phyloP scores from a whole-genome alignment of 306 rosid genomes.

The Rosa chinensis region DNA sequence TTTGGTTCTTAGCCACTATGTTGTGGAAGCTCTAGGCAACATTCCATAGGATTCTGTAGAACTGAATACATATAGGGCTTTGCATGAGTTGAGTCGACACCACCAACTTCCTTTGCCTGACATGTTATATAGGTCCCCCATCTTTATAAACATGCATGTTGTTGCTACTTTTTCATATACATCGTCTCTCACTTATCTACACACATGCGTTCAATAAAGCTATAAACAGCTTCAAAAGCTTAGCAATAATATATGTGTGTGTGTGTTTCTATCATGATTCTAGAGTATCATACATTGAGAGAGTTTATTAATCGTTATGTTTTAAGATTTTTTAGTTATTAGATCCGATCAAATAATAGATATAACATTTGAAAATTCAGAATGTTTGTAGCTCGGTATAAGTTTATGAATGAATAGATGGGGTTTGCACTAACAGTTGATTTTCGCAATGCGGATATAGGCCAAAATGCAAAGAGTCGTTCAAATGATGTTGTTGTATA shows the following conservation, averaged over 20 bases:
- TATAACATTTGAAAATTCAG: no score
- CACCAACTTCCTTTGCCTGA: conserved; percentile 12
- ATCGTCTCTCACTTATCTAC: not conserved
- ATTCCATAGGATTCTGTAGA: conserved; percentile 19
- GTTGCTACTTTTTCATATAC: conserved; percentile 19
- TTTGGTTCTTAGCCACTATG: not conserved
- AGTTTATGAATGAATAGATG: no score
- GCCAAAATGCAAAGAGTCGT: not conserved
- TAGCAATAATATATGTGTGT: not conserved
- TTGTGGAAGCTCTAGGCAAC: not conserved
- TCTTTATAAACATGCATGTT: conserved; percentile 16
- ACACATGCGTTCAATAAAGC: conserved; percentile 20
- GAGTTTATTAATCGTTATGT: no score
- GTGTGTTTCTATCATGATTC: no score
- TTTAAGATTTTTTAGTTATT: no score
- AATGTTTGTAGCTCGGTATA: no score
- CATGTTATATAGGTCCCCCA: conserved; percentile 3
- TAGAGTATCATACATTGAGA: no score
- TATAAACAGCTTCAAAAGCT: conserved; percentile 16
- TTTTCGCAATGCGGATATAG: not conserved
- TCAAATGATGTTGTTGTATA: not conserved
- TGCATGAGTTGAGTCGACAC: conserved; percentile 18
- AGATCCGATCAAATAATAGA: no score
- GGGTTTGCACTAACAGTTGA: no score
- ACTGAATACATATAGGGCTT: not conserved